These are phyloP conservation scores for Beauveria bassiana DNA, from an alignment of 2,329 filamentous ascomycete genomes.

Conservation along the genomic window DNA sequence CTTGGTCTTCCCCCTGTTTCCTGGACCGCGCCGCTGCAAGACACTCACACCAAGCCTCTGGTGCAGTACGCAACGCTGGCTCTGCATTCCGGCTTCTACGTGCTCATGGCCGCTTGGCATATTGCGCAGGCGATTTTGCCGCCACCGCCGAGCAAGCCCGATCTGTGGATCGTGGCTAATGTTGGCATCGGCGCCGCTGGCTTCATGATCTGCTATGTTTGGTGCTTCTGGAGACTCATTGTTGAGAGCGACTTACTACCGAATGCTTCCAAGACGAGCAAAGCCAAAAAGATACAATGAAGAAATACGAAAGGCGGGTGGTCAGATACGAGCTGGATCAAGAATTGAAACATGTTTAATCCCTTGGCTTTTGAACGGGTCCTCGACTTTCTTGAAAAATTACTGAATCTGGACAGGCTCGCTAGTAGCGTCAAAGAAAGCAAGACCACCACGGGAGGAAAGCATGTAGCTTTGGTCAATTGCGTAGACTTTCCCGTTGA, in stretches of 20 bases:
- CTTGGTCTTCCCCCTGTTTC: constrained; percentile 77
- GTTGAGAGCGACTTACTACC: constrained; percentile 49
- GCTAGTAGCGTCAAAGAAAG: neutral
- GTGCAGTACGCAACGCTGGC: constrained; percentile 51
- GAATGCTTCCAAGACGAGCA: constrained; percentile 18
- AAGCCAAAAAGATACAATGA: constrained; percentile 30
- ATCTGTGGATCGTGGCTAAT: constrained; percentile 90
- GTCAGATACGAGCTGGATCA: neutral
- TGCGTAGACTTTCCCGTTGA: too few relatives aligned
- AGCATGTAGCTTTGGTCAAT: too few relatives aligned
- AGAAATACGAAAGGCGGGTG: neutral
- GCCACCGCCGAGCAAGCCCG: constrained; percentile 72
- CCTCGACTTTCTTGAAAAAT: neutral
- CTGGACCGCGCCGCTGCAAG: constrained; percentile 57
- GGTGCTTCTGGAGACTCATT: constrained; percentile 70
- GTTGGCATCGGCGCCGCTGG: constrained; percentile 78
- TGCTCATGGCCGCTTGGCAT: constrained; percentile 76
- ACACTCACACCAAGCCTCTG: constrained; percentile 25
- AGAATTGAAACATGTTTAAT: neutral
- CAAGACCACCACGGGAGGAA: too few relatives aligned
- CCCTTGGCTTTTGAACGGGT: neutral
- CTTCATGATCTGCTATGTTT: constrained; percentile 81
- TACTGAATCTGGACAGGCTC: neutral
- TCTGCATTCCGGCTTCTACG: constrained; percentile 69
- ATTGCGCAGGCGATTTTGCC: constrained; percentile 58